Evolutionary conservation across 345 rosid genomes (phyloP).

Genomic region (Brassica napus): DNA sequence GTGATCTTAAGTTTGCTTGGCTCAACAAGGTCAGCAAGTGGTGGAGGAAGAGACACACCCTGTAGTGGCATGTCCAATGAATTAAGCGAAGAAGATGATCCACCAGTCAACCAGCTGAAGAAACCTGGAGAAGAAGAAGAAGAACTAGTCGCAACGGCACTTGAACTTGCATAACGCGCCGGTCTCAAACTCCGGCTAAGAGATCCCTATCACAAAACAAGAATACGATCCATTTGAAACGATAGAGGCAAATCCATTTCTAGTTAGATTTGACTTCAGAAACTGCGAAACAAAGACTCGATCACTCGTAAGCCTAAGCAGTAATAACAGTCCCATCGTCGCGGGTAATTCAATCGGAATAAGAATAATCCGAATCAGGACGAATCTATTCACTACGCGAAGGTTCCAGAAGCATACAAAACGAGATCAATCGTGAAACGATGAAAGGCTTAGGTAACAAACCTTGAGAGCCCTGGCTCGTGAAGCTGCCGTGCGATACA

Average conservation of each 20-base stretch:
- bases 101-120: slow-evolving; percentile 72
- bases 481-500: slow-evolving; percentile 61
- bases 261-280: background rate
- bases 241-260: slow-evolving; percentile 13
- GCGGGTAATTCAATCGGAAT: background rate
- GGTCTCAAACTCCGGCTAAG: slow-evolving; percentile 46
- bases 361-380: slow-evolving; percentile 7
- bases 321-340: background rate
- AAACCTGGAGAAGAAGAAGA: slow-evolving; percentile 55
- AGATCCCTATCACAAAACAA: slow-evolving; percentile 45
- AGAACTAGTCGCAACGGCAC: slow-evolving; percentile 50
- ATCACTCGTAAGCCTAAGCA: background rate
- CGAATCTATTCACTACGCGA: background rate
- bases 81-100: slow-evolving; percentile 46
- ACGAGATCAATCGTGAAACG: background rate
- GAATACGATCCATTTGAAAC: background rate
- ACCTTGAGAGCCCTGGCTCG: slow-evolving; percentile 62
- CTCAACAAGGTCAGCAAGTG: slow-evolving; percentile 63
- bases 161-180: slow-evolving; percentile 55
- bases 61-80: slow-evolving; percentile 59
- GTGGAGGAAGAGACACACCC: slow-evolving; percentile 58
- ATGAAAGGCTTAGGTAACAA: background rate
- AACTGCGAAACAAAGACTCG: background rate
- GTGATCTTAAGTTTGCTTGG: slow-evolving; percentile 58
- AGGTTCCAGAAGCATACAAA: slow-evolving; percentile 10